phyloP scores from a whole-genome alignment of 306 rosid genomes.

The Oemleria cerasiformis region DNA sequence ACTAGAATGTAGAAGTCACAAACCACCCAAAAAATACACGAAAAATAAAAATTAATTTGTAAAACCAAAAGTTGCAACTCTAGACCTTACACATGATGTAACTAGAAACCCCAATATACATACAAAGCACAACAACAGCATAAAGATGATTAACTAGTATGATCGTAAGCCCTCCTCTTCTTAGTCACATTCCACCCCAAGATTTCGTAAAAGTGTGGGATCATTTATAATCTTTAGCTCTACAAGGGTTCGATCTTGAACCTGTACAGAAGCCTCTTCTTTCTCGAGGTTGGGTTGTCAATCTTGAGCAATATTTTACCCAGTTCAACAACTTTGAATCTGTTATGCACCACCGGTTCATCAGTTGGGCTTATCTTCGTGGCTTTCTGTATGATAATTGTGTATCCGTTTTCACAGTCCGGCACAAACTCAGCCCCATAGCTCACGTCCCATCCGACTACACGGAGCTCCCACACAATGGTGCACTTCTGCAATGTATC shows the following conservation, averaged over 20 bases:
- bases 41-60: neutral
- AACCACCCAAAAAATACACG: neutral
- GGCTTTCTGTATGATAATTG: conserved; percentile 68
- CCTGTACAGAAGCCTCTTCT: conserved; percentile 91
- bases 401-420: conserved; percentile 50
- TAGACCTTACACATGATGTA: conserved; percentile 1
- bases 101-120: conserved; percentile 24
- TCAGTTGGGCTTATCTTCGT: conserved; percentile 64
- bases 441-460: conserved; percentile 96
- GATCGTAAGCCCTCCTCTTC: conserved; percentile 30
- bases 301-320: conserved; percentile 76
- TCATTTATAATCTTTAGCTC: conserved; percentile 35
- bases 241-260: conserved; percentile 69
- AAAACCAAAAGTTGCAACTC: conserved; percentile 10
- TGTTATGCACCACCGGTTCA: conserved; percentile 68
- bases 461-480: conserved; percentile 93
- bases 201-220: neutral
- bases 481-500: conserved; percentile 66
- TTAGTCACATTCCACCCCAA: conserved; percentile 9
- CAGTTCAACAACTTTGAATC: conserved; percentile 73
- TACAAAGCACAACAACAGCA: conserved; percentile 35
- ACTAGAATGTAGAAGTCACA: neutral
- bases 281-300: conserved; percentile 76
- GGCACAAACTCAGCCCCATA: conserved; percentile 86
- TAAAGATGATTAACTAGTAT: conserved; percentile 27